A percentile compares a stretch with the other conserved stretches of the same genome.
Conservation (phyloP, 2,329 filamentous ascomycete genomes). For the Grosmannia serpens region DNA sequence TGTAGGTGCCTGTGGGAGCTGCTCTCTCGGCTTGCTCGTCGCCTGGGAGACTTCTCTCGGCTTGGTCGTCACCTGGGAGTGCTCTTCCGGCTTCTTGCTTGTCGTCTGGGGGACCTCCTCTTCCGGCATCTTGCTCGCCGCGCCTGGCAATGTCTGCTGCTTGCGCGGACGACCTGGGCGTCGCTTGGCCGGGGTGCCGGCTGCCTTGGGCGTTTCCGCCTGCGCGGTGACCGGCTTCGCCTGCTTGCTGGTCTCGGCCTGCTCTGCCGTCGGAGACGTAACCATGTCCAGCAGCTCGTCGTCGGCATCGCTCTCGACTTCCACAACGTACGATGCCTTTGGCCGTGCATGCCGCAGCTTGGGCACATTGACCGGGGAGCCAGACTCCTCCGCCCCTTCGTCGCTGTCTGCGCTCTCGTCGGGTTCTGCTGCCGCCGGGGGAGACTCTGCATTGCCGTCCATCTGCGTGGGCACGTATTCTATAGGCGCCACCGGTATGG, state of each 20-base stretch:
- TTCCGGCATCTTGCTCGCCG: too few species aligned
- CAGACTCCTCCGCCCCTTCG: background rate
- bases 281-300: background rate
- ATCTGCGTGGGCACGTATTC: background rate
- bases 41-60: too few species aligned
- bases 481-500: background rate
- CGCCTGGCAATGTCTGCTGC: slow-evolving; percentile 2
- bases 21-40: too few species aligned
- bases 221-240: background rate
- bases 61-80: too few species aligned
- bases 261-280: background rate
- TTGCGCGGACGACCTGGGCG: slow-evolving; percentile 25
- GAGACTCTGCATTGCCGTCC: slow-evolving; percentile 5
- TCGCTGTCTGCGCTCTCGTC: background rate
- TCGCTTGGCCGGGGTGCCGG: slow-evolving; percentile 14
- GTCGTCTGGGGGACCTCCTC: too few species aligned
- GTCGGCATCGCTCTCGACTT: slow-evolving; percentile 6
- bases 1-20: slow-evolving; percentile 4
- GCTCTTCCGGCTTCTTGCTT: too few species aligned
- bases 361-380: slow-evolving; percentile 1
- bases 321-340: slow-evolving; percentile 6
- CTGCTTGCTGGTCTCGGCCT: background rate
- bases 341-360: slow-evolving; percentile 10
- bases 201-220: background rate
- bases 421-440: background rate